Base-by-base conservation (phyloP, 805 yeast genomes). In the Babjeviella inositovora region DNA sequence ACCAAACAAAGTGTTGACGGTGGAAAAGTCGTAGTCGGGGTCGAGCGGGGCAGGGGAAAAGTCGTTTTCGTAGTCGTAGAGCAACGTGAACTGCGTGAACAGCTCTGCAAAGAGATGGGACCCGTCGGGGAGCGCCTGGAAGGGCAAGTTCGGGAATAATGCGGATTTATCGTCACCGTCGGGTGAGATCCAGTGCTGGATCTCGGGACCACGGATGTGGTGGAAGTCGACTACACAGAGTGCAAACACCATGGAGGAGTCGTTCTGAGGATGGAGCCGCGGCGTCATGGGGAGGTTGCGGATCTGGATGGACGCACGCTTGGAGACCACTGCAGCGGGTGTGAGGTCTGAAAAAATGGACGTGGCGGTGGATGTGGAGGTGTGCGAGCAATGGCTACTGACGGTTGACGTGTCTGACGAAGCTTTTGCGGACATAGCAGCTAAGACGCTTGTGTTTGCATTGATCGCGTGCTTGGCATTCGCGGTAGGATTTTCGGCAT, bases 111-210 rank as follows among this genome's bases (percentile, higher is more conserved):
- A 87, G 12, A 85, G 60, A 44, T 90, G 98, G 3, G 92, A 74
- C 4, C 97, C 97, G 47, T 90, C 98, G 0, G 98, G 97, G 12
- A 90, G 52, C 2, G 95, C 93, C 42, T 85, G 96, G 40, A 90
- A 90, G 3, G 98, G 92, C 19, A 90, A 48, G 38, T 74, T 70
- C 7, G 90, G 84, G 85, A 95, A 90, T 11, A 76, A 49, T 3
- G 49, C 37, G 1, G 59, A 39, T 17, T 39, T 35, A 5, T 25
- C 31, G 1, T 42, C 32, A 25, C 49, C 44, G 20, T 50, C 48
- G 28, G 52, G 50, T 37, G 64, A 69, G 11, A 73, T 59, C 82
- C 95, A 80, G 48, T 80, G 84, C 45, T 87, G 96, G 13, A 90
- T 69, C 43, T 90, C 96, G 0, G 98, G 97, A 2, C 98, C 98